Percentiles rank a stretch among this genome's conserved stretches.
phyloP scores from a whole-genome alignment of 352 stramenopile species.

The Thalassiosira mediterranea region DNA sequence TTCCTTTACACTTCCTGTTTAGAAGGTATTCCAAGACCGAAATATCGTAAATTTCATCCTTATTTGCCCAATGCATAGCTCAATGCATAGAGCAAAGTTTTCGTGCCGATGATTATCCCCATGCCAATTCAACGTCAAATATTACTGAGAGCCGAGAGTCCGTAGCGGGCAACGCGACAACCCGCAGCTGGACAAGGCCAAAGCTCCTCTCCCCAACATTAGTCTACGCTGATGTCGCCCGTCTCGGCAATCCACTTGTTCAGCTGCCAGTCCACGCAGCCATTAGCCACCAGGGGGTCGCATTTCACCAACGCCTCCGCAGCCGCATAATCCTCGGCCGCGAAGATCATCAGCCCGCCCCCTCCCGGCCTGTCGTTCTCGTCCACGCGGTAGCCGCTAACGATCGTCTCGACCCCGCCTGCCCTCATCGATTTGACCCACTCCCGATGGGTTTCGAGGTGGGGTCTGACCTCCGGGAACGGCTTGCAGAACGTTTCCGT shows the following conservation, averaged over 20 bases:
- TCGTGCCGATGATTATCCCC: too few relatives aligned
- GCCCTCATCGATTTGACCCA: constrained; percentile 51
- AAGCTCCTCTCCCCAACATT: neutral
- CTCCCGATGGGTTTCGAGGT: constrained; percentile 60
- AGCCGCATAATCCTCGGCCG: constrained; percentile 45
- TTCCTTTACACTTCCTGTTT: too few relatives aligned
- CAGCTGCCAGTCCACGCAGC: constrained; percentile 65
- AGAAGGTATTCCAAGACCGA: too few relatives aligned
- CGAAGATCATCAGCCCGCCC: constrained; percentile 66
- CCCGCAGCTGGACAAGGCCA: too few relatives aligned
- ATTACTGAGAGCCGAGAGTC: too few relatives aligned
- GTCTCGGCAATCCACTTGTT: constrained; percentile 68
- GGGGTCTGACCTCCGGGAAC: constrained; percentile 51
- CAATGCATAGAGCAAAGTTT: too few relatives aligned
- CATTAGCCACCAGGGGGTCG: constrained; percentile 60
- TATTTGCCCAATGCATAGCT: too few relatives aligned
- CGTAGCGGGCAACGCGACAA: too few relatives aligned
- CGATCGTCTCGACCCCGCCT: constrained; percentile 33
- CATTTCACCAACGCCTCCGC: constrained; percentile 46
- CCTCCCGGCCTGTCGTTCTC: constrained; percentile 61
- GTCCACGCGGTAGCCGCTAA: constrained; percentile 68
- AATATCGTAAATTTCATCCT: too few relatives aligned
- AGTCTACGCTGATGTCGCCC: constrained; percentile 57
- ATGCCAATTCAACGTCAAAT: too few relatives aligned
- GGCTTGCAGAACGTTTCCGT: constrained; percentile 60